Conservation (phyloP, 2,329 filamentous ascomycete species). For the Capronia epimyces region DNA sequence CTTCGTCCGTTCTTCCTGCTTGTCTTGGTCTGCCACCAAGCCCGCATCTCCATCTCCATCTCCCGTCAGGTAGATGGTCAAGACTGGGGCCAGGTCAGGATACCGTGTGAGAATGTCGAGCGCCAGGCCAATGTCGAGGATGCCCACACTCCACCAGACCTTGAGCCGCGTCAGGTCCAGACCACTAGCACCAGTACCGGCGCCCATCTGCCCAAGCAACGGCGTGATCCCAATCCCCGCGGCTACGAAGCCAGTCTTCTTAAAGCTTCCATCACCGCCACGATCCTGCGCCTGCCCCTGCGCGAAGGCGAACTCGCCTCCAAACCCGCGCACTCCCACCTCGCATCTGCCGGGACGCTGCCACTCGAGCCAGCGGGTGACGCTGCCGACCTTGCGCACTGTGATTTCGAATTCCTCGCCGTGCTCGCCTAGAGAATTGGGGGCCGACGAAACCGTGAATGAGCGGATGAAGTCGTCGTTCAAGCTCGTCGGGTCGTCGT, state of each 20-base stretch:
- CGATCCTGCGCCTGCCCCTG: too few relatives aligned
- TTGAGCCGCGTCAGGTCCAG: conserved; percentile 46
- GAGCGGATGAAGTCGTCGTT: conserved; percentile 83
- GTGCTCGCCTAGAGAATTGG: conserved; percentile 35
- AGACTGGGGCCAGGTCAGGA: conserved; percentile 47
- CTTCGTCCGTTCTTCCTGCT: conserved; percentile 18
- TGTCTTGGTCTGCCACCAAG: conserved; percentile 30
- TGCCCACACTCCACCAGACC: conserved; percentile 64
- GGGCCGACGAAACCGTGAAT: conserved; percentile 68
- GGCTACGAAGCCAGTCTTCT: conserved; percentile 57
- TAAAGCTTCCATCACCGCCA: conserved; percentile 33
- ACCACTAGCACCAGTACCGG: conserved; percentile 19
- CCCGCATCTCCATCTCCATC: conserved; percentile 32
- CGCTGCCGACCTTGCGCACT: conserved; percentile 61
- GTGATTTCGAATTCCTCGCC: conserved; percentile 64
- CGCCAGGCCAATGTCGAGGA: conserved; percentile 59
- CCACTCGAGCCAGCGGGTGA: conserved; percentile 60
- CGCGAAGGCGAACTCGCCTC: conserved; percentile 55
- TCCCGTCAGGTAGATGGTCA: conserved; percentile 63
- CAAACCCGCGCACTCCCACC: conserved; percentile 66
- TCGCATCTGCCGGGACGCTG: conserved; percentile 54
- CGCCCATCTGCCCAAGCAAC: conserved; percentile 61
- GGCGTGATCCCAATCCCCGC: conserved; percentile 82
- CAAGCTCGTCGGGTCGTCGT: conserved; percentile 69
- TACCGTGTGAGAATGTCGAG: conserved; percentile 53